Conservation (phyloP, 768 basidiomycete genomes). For the Mycena polygramma region DNA sequence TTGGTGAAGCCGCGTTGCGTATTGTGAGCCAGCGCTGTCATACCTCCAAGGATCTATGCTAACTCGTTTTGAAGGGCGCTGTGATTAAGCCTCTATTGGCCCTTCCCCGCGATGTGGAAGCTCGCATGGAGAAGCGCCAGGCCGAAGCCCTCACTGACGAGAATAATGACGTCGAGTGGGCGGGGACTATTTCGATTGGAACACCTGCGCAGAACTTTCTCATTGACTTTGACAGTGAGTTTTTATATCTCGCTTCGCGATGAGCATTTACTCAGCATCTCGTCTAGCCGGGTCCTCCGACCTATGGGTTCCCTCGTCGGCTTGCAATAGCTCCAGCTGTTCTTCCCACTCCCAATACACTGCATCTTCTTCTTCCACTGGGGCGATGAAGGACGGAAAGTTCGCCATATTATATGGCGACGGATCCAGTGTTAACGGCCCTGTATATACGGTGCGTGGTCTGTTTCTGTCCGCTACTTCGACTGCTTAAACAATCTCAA, state of each 20-base stretch:
- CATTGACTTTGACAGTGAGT: conserved; percentile 56
- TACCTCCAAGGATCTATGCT: no score
- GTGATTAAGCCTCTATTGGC: conserved; percentile 45
- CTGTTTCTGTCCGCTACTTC: no score
- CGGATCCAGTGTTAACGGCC: no score
- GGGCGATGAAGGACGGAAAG: no score
- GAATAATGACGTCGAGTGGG: conserved; percentile 52
- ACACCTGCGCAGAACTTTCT: conserved; percentile 51
- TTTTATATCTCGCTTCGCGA: neutral
- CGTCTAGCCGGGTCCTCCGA: no score
- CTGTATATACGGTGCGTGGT: no score
- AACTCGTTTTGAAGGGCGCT: conserved; percentile 38
- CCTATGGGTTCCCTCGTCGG: no score
- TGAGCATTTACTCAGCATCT: neutral
- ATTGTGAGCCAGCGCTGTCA: neutral
- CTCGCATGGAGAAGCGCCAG: conserved; percentile 41
- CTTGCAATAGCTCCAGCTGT: no score
- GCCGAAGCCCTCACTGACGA: conserved; percentile 51
- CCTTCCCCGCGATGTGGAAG: conserved; percentile 27
- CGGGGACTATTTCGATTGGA: conserved; percentile 55
- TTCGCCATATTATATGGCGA: no score
- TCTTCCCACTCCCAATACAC: no score
- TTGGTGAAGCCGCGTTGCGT: conserved; percentile 33
- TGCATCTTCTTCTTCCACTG: no score
- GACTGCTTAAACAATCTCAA: no score